These are phyloP conservation scores for Patellifolia procumbens DNA, from an alignment of 179 eudicot genomes.

Conservation along the genomic window DNA sequence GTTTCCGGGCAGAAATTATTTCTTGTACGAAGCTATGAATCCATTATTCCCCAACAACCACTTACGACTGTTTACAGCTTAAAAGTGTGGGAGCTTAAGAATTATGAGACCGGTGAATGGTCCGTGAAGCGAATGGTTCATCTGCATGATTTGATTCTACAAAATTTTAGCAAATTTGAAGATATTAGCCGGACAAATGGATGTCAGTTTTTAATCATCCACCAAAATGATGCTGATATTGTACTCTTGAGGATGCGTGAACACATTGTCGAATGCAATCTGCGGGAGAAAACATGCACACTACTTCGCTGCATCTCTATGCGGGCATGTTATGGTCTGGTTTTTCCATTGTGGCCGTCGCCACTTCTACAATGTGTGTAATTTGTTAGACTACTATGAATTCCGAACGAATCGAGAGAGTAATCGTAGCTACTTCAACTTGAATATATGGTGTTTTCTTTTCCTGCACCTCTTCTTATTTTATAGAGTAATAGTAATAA, in stretches of 20 bases:
- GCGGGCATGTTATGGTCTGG: neutral
- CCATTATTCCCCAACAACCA: neutral
- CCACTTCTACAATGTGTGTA: neutral
- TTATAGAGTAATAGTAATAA: too few species aligned
- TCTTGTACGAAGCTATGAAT: neutral
- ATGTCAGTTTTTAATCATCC: neutral
- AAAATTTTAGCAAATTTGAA: neutral
- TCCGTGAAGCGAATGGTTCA: neutral
- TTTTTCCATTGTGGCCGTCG: neutral
- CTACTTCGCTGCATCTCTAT: neutral
- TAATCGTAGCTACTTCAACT: too few species aligned
- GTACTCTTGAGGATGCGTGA: neutral
- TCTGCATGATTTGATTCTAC: constrained; percentile 1
- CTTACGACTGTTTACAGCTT: neutral
- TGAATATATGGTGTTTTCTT: too few species aligned
- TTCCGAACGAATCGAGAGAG: too few species aligned
- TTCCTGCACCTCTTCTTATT: too few species aligned
- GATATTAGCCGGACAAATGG: too few species aligned
- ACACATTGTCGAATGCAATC: neutral
- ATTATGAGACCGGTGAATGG: neutral
- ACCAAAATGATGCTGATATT: constrained; percentile 1
- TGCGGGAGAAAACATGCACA: neutral
- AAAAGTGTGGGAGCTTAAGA: constrained; percentile 8
- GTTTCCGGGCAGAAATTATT: neutral
- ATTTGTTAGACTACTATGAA: too few species aligned